Percentiles rank a stretch among this genome's conserved stretches.
Evolutionary conservation across 129 eudicot genomes (phyloP).

Genomic region (Tagetes erecta): DNA sequence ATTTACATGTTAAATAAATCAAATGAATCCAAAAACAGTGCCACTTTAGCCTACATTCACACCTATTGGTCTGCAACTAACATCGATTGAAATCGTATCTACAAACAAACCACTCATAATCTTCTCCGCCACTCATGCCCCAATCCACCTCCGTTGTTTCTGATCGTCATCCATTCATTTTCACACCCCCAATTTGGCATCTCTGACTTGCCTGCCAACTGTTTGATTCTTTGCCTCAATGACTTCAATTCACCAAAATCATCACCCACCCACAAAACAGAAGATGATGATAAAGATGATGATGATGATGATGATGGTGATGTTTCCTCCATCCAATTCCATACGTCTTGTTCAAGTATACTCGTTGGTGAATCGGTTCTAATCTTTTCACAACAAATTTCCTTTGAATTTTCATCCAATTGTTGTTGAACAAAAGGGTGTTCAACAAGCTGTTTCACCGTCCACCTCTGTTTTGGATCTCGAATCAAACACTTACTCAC

Average conservation of each 20-base stretch:
- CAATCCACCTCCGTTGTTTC: slow-evolving; percentile 30
- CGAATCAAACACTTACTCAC: slow-evolving; percentile 47
- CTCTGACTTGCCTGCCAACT: slow-evolving; percentile 42
- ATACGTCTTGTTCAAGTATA: slow-evolving; percentile 65
- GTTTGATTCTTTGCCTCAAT: slow-evolving; percentile 38
- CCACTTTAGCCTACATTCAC: slow-evolving; percentile 19
- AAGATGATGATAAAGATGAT: background rate
- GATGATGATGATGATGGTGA: no score
- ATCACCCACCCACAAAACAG: background rate
- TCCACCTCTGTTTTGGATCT: slow-evolving; percentile 66
- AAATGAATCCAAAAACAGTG: slow-evolving; percentile 10
- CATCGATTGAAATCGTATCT: slow-evolving; percentile 24
- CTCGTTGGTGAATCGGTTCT: slow-evolving; percentile 62
- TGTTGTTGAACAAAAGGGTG: slow-evolving; percentile 57
- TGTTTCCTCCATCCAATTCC: slow-evolving; percentile 50
- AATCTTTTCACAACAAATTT: slow-evolving; percentile 21
- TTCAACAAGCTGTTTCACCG: slow-evolving; percentile 50
- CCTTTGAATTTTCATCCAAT: slow-evolving; percentile 7
- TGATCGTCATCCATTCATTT: slow-evolving; percentile 56
- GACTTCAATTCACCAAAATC: background rate
- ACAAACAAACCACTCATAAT: slow-evolving; percentile 16
- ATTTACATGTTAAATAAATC: slow-evolving; percentile 7
- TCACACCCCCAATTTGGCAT: slow-evolving; percentile 44
- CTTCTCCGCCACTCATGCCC: slow-evolving; percentile 27
- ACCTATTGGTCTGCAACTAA: slow-evolving; percentile 22